Base-by-base conservation (phyloP, 495 filamentous ascomycete species). In the Cenococcum geophilum region DNA sequence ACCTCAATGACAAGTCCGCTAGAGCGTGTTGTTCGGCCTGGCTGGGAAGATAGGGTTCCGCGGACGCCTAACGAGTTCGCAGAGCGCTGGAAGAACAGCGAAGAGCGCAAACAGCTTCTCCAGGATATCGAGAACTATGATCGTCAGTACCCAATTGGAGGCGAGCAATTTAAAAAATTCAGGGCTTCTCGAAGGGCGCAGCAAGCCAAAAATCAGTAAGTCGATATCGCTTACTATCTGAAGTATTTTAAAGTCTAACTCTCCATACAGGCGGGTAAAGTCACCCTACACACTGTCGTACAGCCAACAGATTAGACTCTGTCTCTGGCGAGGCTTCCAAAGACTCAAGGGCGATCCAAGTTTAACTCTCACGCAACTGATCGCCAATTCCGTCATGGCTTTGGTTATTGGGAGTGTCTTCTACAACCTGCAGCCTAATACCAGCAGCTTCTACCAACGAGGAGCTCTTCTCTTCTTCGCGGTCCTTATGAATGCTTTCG, bases 381-480 rank as follows among this genome's bases (percentile, higher is more conserved):
- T 95, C 64, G 89, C 85, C 32, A 93, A 95, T 68, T 77, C 79
- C 55, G 69, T 80, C 66, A 86, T 92, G 82, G 78, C 88, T 16
- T 74, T 96, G 22, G 86, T 97, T 70, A 82, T 95, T 67, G 81
- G 86, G 20, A 87, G 82, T 65, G 83, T 96, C 47, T 97, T 95
- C 75, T 92, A 85, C 74, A 86, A 95, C 63, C 70, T 93, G 9
- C 69, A 78, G 18, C 68, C 75, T 3, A 77, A 77, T 14, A 89
- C 90, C 0, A 68, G 70, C 32, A 86, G 81, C 71, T 92, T 95
- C 75, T 97, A 84, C 76, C 78, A 80, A 58, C 82, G 89, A 20
- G 89, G 87, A n/a, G 87, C 87, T 48, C 75, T 96, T 4, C 76
- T 97, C 10, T 97, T 96, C 79, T 95, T 96, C 70, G 85, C 89